Base-by-base conservation (phyloP, 1,284 basidiomycete species). In the Pseudozyma sp. region DNA sequence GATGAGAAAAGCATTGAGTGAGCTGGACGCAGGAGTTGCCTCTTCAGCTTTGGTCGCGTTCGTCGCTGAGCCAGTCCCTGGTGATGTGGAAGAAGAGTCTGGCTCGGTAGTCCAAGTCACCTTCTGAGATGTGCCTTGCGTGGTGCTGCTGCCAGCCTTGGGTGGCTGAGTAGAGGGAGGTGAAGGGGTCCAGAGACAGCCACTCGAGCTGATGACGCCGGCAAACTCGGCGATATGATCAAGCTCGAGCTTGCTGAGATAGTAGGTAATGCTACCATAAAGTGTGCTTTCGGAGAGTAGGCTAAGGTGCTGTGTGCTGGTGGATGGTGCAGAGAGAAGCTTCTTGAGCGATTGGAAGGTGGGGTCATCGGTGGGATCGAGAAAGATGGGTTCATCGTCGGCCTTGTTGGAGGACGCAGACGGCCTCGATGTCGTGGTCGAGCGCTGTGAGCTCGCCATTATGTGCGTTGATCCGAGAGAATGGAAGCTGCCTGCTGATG, bases 251-350 rank as follows among this genome's bases (percentile, higher is more conserved):
- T 75, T 76, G 36, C 79, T 72, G 11, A 82, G 48, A 52, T 81
- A 84, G 66, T 75, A 72, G 13, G 77, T 77, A 56, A 84, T 80
- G 54, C 81, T 70, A n/a, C 80, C 73, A 42, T 77, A 82, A 10
- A 84, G 75, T 0, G 76, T 70, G 47, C 61, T 53, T 7, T 79
- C 62, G 5, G 76, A 77, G 42, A 84, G 72, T 19, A 83, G 58
- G 14, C 77, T 74, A 43, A 84, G 66, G 42, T 78, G 78, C 48
- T 75, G 64, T 3, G 77, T 72, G 39, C 80, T 82, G 36, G 74
- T 64, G 2, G 79, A 66, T 3, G 76, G 76, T 3, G 82, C 79
- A 0, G 72, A 64, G 0, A 84, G 68, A 31, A 84, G 77, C 49
- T 78, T 75, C 34, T 76, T 73, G 34, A 82, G 66, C 4, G 80